Evolutionary conservation across 306 rosid genomes (phyloP).

Genomic region (Medicago arabica): DNA sequence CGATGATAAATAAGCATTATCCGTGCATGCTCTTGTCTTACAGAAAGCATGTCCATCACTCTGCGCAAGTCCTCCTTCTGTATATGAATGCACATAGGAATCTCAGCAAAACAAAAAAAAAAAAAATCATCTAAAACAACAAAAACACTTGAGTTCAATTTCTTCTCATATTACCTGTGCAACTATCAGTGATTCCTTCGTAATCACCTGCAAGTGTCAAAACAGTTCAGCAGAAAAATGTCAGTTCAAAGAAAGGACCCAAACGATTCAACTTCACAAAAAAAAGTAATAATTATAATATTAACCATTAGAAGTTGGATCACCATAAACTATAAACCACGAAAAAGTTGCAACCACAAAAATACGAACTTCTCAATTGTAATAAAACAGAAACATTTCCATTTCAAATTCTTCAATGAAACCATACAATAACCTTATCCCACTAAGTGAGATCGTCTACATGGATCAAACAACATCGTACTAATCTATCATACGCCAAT

Average conservation of each 20-base stretch:
- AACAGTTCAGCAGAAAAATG: constrained; percentile 22
- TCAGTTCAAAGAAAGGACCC: constrained; percentile 12
- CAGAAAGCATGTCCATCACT: constrained; percentile 79
- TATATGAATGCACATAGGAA: constrained; percentile 36
- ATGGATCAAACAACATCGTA: too few species aligned
- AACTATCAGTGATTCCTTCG: constrained; percentile 68
- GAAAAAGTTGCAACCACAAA: constrained; percentile 5
- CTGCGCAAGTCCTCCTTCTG: constrained; percentile 86
- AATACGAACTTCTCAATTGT: constrained; percentile 5
- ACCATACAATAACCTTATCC: too few species aligned
- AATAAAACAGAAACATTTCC: background rate
- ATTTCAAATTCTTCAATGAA: constrained; percentile 1
- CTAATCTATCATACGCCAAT: too few species aligned
- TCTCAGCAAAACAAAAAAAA: constrained; percentile 20
- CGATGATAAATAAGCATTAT: constrained; percentile 83
- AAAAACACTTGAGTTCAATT: background rate
- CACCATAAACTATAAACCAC: background rate
- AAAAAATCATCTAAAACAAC: background rate
- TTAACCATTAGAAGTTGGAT: too few species aligned
- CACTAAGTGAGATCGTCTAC: too few species aligned
- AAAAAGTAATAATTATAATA: too few species aligned
- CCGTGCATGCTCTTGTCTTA: constrained; percentile 85
- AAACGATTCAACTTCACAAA: constrained; percentile 10
- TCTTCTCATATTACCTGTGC: constrained; percentile 72
- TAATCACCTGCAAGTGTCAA: constrained; percentile 69